Conservation (phyloP, 2,329 filamentous ascomycete genomes). For the Cladosporium halotolerans region DNA sequence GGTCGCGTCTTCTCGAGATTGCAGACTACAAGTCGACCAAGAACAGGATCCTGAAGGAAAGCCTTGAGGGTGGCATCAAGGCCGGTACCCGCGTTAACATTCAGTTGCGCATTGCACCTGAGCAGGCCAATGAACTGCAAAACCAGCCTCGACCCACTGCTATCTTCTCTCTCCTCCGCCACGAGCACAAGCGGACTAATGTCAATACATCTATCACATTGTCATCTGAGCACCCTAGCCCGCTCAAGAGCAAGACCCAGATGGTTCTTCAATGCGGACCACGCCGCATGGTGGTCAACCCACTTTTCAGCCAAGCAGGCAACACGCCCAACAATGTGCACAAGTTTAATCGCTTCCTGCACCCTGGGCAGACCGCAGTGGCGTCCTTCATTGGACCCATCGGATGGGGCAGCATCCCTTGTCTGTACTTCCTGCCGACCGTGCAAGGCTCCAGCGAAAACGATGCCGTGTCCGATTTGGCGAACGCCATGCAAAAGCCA, state of each 20-base stretch:
- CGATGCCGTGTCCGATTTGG: constrained; percentile 38
- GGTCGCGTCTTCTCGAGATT: constrained; percentile 77
- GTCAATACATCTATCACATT: constrained; percentile 87
- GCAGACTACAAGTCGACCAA: constrained; percentile 84
- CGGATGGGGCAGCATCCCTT: constrained; percentile 86
- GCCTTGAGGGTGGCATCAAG: constrained; percentile 78
- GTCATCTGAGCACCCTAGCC: constrained; percentile 65
- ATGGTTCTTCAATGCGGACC: constrained; percentile 87
- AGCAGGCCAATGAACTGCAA: constrained; percentile 45
- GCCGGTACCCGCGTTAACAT: constrained; percentile 79
- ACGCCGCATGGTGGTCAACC: constrained; percentile 79
- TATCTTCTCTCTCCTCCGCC: constrained; percentile 79
- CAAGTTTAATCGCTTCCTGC: constrained; percentile 88
- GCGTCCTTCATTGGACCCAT: constrained; percentile 86
- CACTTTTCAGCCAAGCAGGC: constrained; percentile 81
- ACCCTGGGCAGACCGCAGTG: constrained; percentile 83
- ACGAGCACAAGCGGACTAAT: constrained; percentile 89
- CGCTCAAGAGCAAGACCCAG: constrained; percentile 87
- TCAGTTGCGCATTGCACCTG: constrained; percentile 53
- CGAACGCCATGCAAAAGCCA: constrained; percentile 17
- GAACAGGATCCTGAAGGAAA: constrained; percentile 70
- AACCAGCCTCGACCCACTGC: constrained; percentile 57
- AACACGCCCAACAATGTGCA: constrained; percentile 94
- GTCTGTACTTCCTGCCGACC: constrained; percentile 70
- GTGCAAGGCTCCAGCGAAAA: constrained; percentile 38